Base-by-base conservation (phyloP, 2,329 filamentous ascomycete genomes). In the Calycina marina region DNA sequence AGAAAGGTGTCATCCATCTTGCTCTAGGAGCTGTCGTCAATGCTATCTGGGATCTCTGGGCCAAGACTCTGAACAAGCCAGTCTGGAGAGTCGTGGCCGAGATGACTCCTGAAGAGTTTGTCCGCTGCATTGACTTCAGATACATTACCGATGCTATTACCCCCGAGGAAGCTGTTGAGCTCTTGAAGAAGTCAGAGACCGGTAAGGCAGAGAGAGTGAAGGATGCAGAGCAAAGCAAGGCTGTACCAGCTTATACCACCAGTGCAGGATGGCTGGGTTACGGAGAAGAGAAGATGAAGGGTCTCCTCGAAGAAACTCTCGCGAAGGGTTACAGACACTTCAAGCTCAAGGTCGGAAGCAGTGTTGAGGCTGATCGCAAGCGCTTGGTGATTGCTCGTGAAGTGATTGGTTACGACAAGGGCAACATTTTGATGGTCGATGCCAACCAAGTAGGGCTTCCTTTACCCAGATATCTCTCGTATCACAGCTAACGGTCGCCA, bases 111-210 rank as follows among this genome's bases (percentile, higher is more conserved):
- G 79, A 90, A 58, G 77, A 93, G 60, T 72, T 92, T 31, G 84
- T 93, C 31, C 60, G 66, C 37, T 88, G 85, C 60, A 86, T 94
- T 53, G 86, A 93, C 59, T 94, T 93, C 63, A 69, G 85, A 30
- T 93, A 94, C 59, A 92, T 93, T 56, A 90, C 81, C 14, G 85
- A 93, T 57, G 84, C 83, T n/a, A 65, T 93, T 43, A 93, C 84
- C 0, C 82, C 81, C 0, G 77, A 83, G 25, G 85, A 93, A 56
- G 84, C 84, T 0, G 54, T 93, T 22, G 63, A 62, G 14, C 62
- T 93, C 51, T 63, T 93, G 27, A 69, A 66, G 45, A 68, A 69
- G 49, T 59, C 67, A 14, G 74, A 82, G 56, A 45, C 55, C 2
- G 76, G 72, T 24, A 93, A 93, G 62, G 62, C 67, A 20, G 60